Evolutionary conservation across 306 rosid genomes (phyloP), one percentile per base, ranked within the genome.

Genomic region (Castanopsis chinensis): DNA sequence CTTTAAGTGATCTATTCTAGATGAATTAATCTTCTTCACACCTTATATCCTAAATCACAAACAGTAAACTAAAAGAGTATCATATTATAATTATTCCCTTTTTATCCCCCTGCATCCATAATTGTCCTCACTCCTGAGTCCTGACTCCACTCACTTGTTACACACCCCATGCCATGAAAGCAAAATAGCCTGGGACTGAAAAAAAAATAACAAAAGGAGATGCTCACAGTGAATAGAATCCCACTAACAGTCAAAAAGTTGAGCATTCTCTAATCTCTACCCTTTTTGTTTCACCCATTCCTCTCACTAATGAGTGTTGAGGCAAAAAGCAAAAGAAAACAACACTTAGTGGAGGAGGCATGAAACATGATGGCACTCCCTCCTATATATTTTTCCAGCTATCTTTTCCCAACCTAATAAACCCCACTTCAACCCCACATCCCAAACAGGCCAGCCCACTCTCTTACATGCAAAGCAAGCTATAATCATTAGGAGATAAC

Each of bases 301-400:
- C 73, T 74, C 51, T 64, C 74, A 61, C 63, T 28, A 67, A 68
- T 80, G 67, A 74, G 73, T 57, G 72, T 37, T 8, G 3, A 43
- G 21, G 72, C 67, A 69, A 69, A 69, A 69, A 71, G 56, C 28
- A 73, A 64, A 80, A 80, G 71, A 17, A 68, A 75, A 27, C 71
- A 23, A 80, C 28, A 70, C 10, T 69, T 69, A 75, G 84, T 80
- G 84, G 84, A 64, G 63, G 80, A 75, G 76, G 76, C 72, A 75
- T 19, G 53, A 57, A 41, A 19, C 45, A 80, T 80, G 43, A 80
- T 73, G 55, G 78, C 35, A 64, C 77, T 60, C 27, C 54, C 53
- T 19, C 52, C 49, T 49, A 15, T 21, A 61, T 49, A 49, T 49
- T 10, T 49, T 49, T 23, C 74, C 53, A 32, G 43, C 76, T 54